A percentile compares a stretch with the other conserved stretches of the same genome.
Evolutionary conservation across 768 basidiomycete genomes (phyloP).

Genomic region (Kwoniella sp.): DNA sequence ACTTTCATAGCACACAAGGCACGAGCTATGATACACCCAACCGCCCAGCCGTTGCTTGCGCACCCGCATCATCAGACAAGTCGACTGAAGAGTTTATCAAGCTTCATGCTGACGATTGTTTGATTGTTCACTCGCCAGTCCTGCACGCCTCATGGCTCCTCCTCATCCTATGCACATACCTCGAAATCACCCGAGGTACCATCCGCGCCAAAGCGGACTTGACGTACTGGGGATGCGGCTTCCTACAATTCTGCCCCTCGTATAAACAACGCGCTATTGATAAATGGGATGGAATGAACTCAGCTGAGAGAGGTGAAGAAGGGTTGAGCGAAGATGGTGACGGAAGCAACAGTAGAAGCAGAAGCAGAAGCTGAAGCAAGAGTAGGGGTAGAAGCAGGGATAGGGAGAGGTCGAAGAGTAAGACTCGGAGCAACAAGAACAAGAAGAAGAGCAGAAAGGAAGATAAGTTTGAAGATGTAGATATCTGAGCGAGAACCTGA

Average conservation of each 20-base stretch:
- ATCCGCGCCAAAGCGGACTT: conserved; percentile 9
- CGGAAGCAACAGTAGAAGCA: neutral
- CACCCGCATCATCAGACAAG: too few species aligned
- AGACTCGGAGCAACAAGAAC: neutral
- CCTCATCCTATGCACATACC: neutral
- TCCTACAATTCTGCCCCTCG: conserved; percentile 3
- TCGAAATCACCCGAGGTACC: conserved; percentile 10
- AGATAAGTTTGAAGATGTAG: neutral
- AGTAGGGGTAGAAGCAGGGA: neutral
- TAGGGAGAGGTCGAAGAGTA: neutral
- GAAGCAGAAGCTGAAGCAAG: neutral
- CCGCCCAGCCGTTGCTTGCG: too few species aligned
- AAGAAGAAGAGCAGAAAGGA: conserved; percentile 1
- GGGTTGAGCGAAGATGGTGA: conserved; percentile 9
- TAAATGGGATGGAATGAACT: conserved; percentile 10
- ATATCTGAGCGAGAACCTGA: neutral
- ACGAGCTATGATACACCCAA: too few species aligned
- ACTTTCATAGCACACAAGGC: too few species aligned
- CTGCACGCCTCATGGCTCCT: conserved; percentile 16
- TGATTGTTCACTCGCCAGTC: neutral
- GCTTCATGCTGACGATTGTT: neutral
- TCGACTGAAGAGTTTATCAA: too few species aligned
- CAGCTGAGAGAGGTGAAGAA: neutral
- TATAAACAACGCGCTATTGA: conserved; percentile 1
- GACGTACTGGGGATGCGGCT: conserved; percentile 9